Base-by-base conservation (phyloP, 768 basidiomycete species). In the Lentinula lateritia region DNA sequence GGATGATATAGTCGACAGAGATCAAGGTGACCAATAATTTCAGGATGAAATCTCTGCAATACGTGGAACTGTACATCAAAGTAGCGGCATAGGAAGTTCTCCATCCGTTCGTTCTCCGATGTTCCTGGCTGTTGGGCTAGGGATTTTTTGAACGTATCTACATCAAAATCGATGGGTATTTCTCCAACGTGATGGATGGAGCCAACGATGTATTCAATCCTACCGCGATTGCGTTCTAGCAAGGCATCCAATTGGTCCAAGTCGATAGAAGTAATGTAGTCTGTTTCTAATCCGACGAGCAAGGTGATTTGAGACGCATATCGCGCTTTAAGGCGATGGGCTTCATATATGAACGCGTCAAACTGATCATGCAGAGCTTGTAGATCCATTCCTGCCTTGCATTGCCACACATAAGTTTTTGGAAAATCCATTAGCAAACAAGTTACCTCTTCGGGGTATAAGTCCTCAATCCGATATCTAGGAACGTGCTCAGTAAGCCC, bases 391-490 rank as follows among this genome's bases (percentile, higher is more conserved):
- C 78, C 82, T 65, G 77, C 75, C 92, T 96, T 63, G 54, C 12
- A 58, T 28, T 10, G n/a, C 23, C 39, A 23, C 18, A 62, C 71
- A 64, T 64, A 52, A 39, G 46, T 36, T 60, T 53, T 52, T 38
- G 54, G 58, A 66, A 46, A 64, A 55, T 58, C 48, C 42, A 52
- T 62, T 57, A 16, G 46, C 6, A 50, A 35, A 23, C 32, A 50
- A 66, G 76, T 67, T 70, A 95, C 95, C 86, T 99, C 97, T 78
- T 98, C 97, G 18, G 96, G 95, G 72, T 97, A 98, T 34, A 98
- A 76, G 71, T 99, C 95, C 38, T 81, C 72, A 1, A 67, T 61
- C 61, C 93, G 81, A 74, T 95, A 96, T 32, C 96, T 85, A 32
- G 97, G 96, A 56, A 89, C 89, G 73, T 98, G 97, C 75, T 98